Base-by-base conservation (phyloP, 176 grass and related monocot genomes). In the Oryza glaberrima region DNA sequence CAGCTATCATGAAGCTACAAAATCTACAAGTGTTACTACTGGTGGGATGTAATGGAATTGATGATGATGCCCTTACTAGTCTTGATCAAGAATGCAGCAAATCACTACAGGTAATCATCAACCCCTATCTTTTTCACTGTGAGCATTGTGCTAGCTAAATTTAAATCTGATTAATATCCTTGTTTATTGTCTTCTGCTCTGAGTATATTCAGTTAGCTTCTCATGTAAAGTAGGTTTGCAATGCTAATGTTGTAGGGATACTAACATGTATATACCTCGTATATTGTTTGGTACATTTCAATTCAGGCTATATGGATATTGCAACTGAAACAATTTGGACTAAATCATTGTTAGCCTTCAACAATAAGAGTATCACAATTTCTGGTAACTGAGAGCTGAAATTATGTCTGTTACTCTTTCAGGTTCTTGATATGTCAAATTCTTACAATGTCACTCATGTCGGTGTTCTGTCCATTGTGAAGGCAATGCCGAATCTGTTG, bases 351-450 rank as follows among this genome's bases (percentile, higher is more conserved):
- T 23, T 73, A 36, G 54, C 4, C 8, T 69, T 84, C 35, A 63
- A 60, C 9, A 34, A 4, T 67, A 81, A 45, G 34, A 26, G 23
- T 19, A 7, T 17, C 69, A 35, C 43, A 44, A 44, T 9, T 44
- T 44, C 43, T 44, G 43, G 43, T 44, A 41, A 66, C 43, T 38
- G 36, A 88, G 9, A 23, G 48, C 30, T 14, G 34, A 22, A 91
- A 25, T 26, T 54, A 51, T 75, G 20, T 81, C 65, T 88, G 2
- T 61, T 61, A 77, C 77, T 12, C 1, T 76, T 87, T 28, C 89
- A 98, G 93, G 89, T 87, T 43, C 91, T 98, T 71, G 89, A 95
- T 85, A 49, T 98, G 74, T 98, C 93, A 65, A 90, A 88, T 65
- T 95, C 88, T 80, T 87, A 84, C 17, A 88, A 87, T 80, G 65